A percentile compares a stretch with the other conserved stretches of the same genome.
These are phyloP conservation scores for Sporisorium iseilematis-ciliati DNA, from an alignment of 1,284 basidiomycete species.

Conservation along the genomic window DNA sequence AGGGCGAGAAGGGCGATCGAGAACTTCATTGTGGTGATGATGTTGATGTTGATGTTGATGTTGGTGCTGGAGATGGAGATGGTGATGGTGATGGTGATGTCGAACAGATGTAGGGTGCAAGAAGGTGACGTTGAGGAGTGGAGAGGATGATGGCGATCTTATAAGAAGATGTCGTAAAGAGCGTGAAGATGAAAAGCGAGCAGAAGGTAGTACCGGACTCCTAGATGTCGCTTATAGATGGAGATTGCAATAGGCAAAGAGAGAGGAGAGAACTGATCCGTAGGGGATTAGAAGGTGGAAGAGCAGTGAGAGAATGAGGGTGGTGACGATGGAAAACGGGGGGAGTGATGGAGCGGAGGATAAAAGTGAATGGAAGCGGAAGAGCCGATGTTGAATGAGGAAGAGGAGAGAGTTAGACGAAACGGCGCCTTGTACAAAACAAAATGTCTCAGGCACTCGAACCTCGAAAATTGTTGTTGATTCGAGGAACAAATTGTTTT, in stretches of 20 bases:
- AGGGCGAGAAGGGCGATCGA: slow-evolving; percentile 39
- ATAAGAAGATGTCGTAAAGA: slow-evolving; percentile 5
- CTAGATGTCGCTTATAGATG: not conserved
- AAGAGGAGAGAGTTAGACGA: not conserved
- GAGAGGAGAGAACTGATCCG: slow-evolving; percentile 1
- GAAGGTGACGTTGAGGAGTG: not conserved
- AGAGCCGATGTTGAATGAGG: slow-evolving; percentile 1
- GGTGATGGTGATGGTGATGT: slow-evolving; percentile 1
- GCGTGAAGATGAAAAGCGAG: slow-evolving; percentile 4
- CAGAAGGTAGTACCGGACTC: slow-evolving; percentile 25
- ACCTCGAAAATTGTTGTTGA: slow-evolving; percentile 9
- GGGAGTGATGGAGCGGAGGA: slow-evolving; percentile 17
- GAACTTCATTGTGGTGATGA: slow-evolving; percentile 55
- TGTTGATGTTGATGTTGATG: slow-evolving; percentile 9
- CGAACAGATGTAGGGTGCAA: not conserved
- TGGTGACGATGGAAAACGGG: slow-evolving; percentile 8
- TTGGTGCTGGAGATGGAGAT: slow-evolving; percentile 2
- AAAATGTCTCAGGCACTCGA: slow-evolving; percentile 14
- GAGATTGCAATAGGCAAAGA: not conserved
- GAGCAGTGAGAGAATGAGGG: slow-evolving; percentile 6
- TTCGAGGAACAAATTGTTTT: not conserved
- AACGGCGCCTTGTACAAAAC: not conserved
- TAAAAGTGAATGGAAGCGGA: not conserved
- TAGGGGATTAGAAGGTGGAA: not conserved
- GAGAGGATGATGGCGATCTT: not conserved